These are phyloP conservation scores for Puccinia horiana DNA, from an alignment of 1,284 basidiomycete species.

Conservation along the genomic window DNA sequence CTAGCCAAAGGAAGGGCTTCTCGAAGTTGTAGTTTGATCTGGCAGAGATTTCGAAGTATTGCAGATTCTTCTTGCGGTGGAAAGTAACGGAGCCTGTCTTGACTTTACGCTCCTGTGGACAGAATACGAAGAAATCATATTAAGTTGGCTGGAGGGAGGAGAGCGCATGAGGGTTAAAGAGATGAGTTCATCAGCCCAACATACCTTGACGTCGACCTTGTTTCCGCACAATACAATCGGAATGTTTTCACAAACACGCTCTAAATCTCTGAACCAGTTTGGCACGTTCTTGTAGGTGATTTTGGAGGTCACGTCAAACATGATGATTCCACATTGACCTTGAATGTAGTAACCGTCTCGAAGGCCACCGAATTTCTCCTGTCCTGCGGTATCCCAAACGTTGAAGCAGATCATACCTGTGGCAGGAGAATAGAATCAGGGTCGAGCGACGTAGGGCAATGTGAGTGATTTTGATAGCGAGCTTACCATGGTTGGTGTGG, in stretches of 20 bases:
- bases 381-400: conserved; percentile 99
- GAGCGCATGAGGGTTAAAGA: background rate
- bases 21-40: conserved; percentile 99
- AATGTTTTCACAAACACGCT: conserved; percentile 99
- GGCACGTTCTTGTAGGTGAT: conserved; percentile 99
- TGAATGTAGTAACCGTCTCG: conserved; percentile 98
- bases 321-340: conserved; percentile 99
- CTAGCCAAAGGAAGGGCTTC: conserved; percentile 99
- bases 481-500: conserved; percentile 72
- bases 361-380: conserved; percentile 99
- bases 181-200: conserved; percentile 52
- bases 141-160: background rate
- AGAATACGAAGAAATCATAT: background rate
- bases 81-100: conserved; percentile 98
- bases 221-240: conserved; percentile 99
- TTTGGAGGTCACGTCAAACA: conserved; percentile 99
- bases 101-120: conserved; percentile 90
- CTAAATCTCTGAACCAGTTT: conserved; percentile 99
- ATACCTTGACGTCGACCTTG: conserved; percentile 98
- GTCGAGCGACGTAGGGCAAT: background rate
- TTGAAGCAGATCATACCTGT: conserved; percentile 99
- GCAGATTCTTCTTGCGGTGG: conserved; percentile 99
- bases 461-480: background rate
- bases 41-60: conserved; percentile 99
- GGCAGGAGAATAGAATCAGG: conserved; percentile 52